Base-by-base conservation (phyloP, 2,329 filamentous ascomycete species). In the Verticillium nubilum region DNA sequence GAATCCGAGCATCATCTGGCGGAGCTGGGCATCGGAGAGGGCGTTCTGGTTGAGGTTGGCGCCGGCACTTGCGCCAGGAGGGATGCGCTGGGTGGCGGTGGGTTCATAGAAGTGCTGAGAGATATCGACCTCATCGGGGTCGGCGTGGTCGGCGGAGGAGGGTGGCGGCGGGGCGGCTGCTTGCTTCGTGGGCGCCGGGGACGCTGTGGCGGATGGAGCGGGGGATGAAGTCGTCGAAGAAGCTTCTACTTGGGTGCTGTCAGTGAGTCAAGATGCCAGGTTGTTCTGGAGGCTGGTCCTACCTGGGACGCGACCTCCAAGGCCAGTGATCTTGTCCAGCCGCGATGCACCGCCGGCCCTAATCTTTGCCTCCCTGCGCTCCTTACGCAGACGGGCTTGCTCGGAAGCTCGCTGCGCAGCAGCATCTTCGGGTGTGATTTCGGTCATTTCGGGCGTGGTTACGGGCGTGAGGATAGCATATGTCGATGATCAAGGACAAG, bases 301-400 rank as follows among this genome's bases (percentile, higher is more conserved):
- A 82, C 80, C 78, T 73, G 75, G 73, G n/a, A 83, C 57, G 62
- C 82, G 80, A 28, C 86, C 87, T 59, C 86, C 87, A 27, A 91
- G 75, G 1, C 87, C 86, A 13, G 88, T 91, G 72, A 95, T 95
- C 72, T 84, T 89, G 67, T 90, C 87, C 62, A 95, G 75, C 62
- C 91, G 79, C 42, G 86, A 82, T 19, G 86, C 84, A 60, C 88
- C 90, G 61, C 88, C 86, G 56, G 87, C 85, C 67, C 83, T 85
- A 74, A 93, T 86, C 79, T 93, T 94, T 60, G 89, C 90, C 72
- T 92, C 88, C 55, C 90, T 84, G 42, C 89, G 86, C 72, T 93
- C 90, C 73, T 92, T 91, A 66, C 91, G 88, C 60, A 91, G 79
- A 54, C 90, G 86, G 37, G 88, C 87, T 73, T 91, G 87, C 64